These are phyloP conservation scores for Mrakia blollopis DNA, from an alignment of 768 basidiomycete species.

Conservation along the genomic window DNA sequence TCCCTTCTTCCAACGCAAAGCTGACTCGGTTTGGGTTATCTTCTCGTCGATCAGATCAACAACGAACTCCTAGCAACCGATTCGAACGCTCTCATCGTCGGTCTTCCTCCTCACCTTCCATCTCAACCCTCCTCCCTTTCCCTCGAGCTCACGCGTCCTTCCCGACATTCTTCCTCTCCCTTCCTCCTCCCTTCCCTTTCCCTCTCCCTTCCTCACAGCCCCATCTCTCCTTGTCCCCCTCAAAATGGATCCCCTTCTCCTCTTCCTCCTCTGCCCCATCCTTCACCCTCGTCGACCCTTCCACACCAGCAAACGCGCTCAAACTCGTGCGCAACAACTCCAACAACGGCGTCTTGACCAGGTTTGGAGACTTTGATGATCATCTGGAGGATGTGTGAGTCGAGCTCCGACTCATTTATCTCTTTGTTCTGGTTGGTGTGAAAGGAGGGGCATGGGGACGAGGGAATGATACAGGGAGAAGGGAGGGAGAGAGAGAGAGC, in stretches of 20 bases:
- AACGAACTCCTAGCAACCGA: constrained; percentile 9
- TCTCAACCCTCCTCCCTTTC: background rate
- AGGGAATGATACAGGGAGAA: no score
- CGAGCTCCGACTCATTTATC: background rate
- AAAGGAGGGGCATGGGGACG: background rate
- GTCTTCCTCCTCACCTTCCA: constrained; percentile 37
- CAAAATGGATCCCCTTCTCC: constrained; percentile 17
- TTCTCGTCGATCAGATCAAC: background rate
- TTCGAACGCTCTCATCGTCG: constrained; percentile 53
- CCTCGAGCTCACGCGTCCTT: background rate
- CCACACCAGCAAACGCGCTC: constrained; percentile 52
- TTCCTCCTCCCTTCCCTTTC: background rate
- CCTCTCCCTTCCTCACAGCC: background rate
- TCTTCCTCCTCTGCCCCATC: constrained; percentile 43
- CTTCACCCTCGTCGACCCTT: constrained; percentile 52
- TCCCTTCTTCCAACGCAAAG: background rate
- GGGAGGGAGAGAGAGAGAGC: no score
- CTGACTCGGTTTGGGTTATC: no score
- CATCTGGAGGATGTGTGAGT: constrained; percentile 64
- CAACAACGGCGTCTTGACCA: constrained; percentile 49
- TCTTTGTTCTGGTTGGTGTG: background rate
- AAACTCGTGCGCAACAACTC: constrained; percentile 51
- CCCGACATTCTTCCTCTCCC: background rate
- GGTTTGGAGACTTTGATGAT: constrained; percentile 76
- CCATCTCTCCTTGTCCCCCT: constrained; percentile 15